Base-by-base conservation (phyloP, 2,329 filamentous ascomycete genomes). In the Cercospora janseana region DNA sequence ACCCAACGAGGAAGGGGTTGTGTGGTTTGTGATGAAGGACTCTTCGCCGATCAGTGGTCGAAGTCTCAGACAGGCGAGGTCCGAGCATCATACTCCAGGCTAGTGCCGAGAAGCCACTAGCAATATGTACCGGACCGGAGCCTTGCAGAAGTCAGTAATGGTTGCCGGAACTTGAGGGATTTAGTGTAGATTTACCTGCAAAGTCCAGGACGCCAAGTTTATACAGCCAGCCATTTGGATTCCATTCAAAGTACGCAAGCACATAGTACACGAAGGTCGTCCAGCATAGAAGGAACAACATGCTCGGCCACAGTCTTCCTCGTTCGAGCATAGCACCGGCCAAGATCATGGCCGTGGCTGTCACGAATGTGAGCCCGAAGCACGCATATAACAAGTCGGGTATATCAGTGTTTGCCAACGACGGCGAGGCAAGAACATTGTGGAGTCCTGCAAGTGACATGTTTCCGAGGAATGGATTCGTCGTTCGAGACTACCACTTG, bases 171-270 rank as follows among this genome's bases (percentile, higher is more conserved):
- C 26, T 28, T 28, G n/a, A 7, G 26, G 7, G n/a, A 7, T 28
- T 28, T 7, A 7, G n/a, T 15, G 12, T 32, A n/a, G 29, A 15
- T 15, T 78, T 78, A 48, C 81, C 80, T 12, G 80, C 80, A 49
- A 80, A 83, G 61, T 83, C 81, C 51, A 79, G 73, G 1, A 77
- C 74, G 1, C 78, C 77, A 2, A 85, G 74, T 20, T 82, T 79
- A 65, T 72, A 83, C 0, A 85, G 70, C 82, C 82, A 86, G 6
- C 82, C 82, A 45, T 76, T 78, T 10, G 75, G 61, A 59, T 85
- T 85, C 82, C 82, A 86, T 3, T 80, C 82, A 80, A 81, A 85
- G 69, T 76, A 81, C 0, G 81, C 81, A 26, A 85, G 76, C 0
- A 77, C 75, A 58, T 75, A 84, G 66, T 85, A 85, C 4, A 85